Base-by-base conservation (phyloP, 2,329 filamentous ascomycete species). In the Pezicula radicicola region DNA sequence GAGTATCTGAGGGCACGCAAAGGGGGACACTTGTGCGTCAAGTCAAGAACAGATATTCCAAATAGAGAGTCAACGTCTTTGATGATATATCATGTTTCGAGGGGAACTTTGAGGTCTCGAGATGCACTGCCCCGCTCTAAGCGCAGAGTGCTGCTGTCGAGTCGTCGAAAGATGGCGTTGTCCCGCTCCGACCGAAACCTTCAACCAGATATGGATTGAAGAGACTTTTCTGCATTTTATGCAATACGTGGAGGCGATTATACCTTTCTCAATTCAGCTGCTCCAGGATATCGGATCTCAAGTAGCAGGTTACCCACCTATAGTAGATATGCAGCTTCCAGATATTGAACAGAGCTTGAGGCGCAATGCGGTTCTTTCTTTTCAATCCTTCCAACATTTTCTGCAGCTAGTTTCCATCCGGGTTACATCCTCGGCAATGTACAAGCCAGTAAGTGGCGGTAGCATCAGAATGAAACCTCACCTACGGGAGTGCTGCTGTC, bases 41-140 rank as follows among this genome's bases (percentile, higher is more conserved):
- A 30, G 19, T 15, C 13, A 9, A 27, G 21, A 16, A 9, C 8
- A 40, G 37, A 33, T 13, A 33, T 40, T 16, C 37, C n/a, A 21
- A 40, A 21, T 40, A 40, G 37, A 40, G 19, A 16, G 27, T 3
- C 12, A 8, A 45, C 4, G n/a, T 33, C 42, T 27, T 28, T 33
- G 30, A 33, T 33, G 21, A 45, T 45, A 45, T 28, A 16, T 45
- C 42, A 45, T 30, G 42, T 45, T 45, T 45, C 42, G 42, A 45
- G 30, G 12, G 12, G 12, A 33, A 33, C 30, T 13, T 33, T 13
- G 25, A 45, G 42, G 25, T 30, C 42, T 45, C 42, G 42, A 28
- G 27, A 45, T 54, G 56, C 55, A 57, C 58, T 52, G 58, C 58
- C 56, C 49, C 50, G 25, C 47, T 33, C n/a, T 54, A 59, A 59